Evolutionary conservation across 2,329 filamentous ascomycete genomes (phyloP).

Genomic region (Xylaria sp.): DNA sequence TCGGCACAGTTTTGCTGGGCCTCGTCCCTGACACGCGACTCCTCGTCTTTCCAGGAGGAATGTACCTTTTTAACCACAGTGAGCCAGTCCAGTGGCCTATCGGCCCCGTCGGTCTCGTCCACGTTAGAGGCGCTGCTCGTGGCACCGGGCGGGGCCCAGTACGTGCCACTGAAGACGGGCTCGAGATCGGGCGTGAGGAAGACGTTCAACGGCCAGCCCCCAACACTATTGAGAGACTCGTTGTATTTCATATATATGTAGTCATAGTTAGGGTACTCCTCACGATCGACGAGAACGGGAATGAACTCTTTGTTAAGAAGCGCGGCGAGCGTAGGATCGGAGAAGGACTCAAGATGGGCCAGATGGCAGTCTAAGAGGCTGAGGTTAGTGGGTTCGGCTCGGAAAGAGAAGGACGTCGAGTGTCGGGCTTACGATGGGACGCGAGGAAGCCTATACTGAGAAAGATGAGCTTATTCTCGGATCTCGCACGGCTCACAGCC

Average conservation of each 20-base stretch:
- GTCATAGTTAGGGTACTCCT: constrained; percentile 93
- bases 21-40: constrained; percentile 82
- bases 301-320: constrained; percentile 89
- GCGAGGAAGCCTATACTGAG: constrained; percentile 94
- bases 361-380: constrained; percentile 76
- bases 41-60: constrained; percentile 82
- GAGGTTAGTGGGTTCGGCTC: constrained; percentile 21
- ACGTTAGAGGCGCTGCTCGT: constrained; percentile 51
- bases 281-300: constrained; percentile 90
- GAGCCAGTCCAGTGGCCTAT: constrained; percentile 79
- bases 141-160: constrained; percentile 86
- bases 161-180: constrained; percentile 95
- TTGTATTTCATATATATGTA: constrained; percentile 99
- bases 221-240: constrained; percentile 87
- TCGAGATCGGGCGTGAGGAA: constrained; percentile 93
- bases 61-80: constrained; percentile 83
- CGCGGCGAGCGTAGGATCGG: constrained; percentile 79
- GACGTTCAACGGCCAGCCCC: constrained; percentile 96
- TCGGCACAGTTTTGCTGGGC: constrained; percentile 84
- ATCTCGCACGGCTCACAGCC: constrained; percentile 78
- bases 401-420: constrained; percentile 34
- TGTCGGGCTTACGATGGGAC: constrained; percentile 81
- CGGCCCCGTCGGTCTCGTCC: constrained; percentile 57
- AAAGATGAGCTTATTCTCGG: constrained; percentile 88
- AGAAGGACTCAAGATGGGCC: constrained; percentile 92